Conservation (phyloP, 345 rosid species). For the Populus tremula region DNA sequence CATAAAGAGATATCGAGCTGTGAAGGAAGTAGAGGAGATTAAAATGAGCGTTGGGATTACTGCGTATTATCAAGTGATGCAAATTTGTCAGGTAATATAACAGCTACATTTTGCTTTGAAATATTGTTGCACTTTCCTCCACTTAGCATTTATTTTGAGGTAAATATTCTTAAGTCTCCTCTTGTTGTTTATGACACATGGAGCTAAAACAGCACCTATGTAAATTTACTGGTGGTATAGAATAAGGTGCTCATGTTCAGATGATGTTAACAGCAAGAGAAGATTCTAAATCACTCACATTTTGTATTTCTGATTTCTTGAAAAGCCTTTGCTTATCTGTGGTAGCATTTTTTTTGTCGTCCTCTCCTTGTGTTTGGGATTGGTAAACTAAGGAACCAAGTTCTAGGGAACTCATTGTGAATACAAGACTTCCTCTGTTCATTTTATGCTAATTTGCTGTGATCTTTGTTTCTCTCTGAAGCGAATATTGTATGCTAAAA, state of each 20-base stretch:
- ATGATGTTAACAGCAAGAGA: no score
- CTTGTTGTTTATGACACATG: no score
- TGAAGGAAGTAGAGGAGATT: slow-evolving; percentile 74
- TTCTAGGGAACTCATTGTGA: background rate
- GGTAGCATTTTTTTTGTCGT: background rate
- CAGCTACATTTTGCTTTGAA: background rate
- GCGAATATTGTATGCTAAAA: background rate
- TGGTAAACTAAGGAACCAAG: background rate
- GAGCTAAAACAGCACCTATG: no score
- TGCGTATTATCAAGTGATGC: slow-evolving; percentile 67
- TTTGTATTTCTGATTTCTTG: no score
- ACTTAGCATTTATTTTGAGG: no score
- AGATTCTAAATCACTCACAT: no score
- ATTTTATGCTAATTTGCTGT: background rate
- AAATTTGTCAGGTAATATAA: slow-evolving; percentile 78
- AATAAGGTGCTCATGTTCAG: no score
- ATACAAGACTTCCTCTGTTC: background rate
- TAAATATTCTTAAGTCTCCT: no score
- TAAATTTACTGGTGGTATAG: no score
- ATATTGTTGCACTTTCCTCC: background rate
- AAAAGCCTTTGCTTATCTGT: background rate
- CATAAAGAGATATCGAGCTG: slow-evolving; percentile 65
- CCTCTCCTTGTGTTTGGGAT: background rate
- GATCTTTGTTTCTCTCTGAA: background rate
- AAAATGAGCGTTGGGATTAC: slow-evolving; percentile 71